Conservation (phyloP, 1,139 yeast species). For the Geotrichum klebahnii region DNA sequence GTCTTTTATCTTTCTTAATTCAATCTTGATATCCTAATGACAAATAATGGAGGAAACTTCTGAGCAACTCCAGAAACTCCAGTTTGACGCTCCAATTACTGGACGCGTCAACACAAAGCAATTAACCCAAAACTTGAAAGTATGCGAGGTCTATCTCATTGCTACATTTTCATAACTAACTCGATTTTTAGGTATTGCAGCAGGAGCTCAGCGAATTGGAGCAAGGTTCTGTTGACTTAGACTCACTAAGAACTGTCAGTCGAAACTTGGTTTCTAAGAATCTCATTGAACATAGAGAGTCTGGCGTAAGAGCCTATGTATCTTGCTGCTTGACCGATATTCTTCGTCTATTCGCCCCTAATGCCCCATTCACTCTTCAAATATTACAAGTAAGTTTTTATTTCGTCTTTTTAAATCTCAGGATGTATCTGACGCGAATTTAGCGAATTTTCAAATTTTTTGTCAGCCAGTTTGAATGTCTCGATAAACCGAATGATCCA, state of each 20-base stretch:
- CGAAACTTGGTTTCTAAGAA: slow-evolving; percentile 55
- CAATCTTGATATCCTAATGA: not conserved
- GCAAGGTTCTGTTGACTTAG: slow-evolving; percentile 17
- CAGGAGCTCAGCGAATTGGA: slow-evolving; percentile 17
- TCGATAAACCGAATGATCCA: slow-evolving; percentile 58
- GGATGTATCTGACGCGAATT: slow-evolving; percentile 47
- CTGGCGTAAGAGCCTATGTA: slow-evolving; percentile 65
- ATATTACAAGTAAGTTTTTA: slow-evolving; percentile 49
- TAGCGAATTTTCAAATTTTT: slow-evolving; percentile 36
- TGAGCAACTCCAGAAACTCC: slow-evolving; percentile 9
- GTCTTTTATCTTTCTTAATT: not conserved
- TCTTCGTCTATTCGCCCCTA: slow-evolving; percentile 77
- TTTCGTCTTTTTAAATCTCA: not conserved
- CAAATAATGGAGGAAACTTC: slow-evolving; percentile 13
- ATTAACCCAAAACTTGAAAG: slow-evolving; percentile 18
- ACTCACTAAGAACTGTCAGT: slow-evolving; percentile 10
- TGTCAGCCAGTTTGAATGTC: slow-evolving; percentile 55
- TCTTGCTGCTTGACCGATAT: slow-evolving; percentile 78
- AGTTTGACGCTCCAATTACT: slow-evolving; percentile 15
- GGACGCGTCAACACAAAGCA: slow-evolving; percentile 19
- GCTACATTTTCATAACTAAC: not conserved
- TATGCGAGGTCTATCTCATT: not conserved
- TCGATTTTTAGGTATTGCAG: slow-evolving; percentile 11
- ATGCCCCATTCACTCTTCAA: slow-evolving; percentile 74
- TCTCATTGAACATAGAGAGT: slow-evolving; percentile 56